Evolutionary conservation across 768 basidiomycete genomes (phyloP).

Genomic region (Pleurotus djamor): DNA sequence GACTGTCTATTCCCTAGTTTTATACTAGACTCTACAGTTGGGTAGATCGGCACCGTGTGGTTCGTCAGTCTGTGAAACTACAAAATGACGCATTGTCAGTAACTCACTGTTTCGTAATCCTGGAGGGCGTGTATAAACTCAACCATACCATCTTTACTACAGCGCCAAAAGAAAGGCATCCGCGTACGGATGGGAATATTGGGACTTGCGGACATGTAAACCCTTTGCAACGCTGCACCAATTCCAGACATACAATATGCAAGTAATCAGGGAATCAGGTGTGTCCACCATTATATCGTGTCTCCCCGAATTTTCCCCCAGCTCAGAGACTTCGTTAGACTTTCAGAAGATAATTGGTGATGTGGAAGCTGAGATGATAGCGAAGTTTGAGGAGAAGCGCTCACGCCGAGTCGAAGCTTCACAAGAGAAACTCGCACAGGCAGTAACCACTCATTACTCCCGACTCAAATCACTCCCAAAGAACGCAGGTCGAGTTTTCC

Average conservation of each 20-base stretch:
- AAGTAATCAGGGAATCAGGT: constrained; percentile 37
- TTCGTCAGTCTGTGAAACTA: not conserved
- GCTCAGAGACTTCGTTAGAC: not conserved
- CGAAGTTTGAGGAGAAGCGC: constrained; percentile 17
- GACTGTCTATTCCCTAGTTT: constrained; percentile 16
- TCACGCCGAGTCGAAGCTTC: constrained; percentile 16
- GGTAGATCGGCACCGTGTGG: constrained; percentile 9
- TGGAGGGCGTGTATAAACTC: too few species aligned
- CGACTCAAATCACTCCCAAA: constrained; percentile 31
- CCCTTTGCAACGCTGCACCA: constrained; percentile 36
- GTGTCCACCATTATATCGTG: constrained; percentile 6
- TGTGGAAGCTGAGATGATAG: constrained; percentile 23
- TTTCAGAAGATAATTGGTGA: constrained; percentile 2
- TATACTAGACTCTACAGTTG: constrained; percentile 19
- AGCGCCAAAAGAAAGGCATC: constrained; percentile 34
- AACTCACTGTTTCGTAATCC: not conserved
- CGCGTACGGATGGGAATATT: constrained; percentile 38
- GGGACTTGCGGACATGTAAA: constrained; percentile 36
- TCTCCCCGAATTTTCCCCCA: not conserved
- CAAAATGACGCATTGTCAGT: constrained; percentile 20
- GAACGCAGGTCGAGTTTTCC: constrained; percentile 28
- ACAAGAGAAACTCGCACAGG: constrained; percentile 22
- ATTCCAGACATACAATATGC: constrained; percentile 33
- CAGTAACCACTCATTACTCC: constrained; percentile 41
- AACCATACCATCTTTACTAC: not conserved